Base-by-base conservation (phyloP, 208 protist genomes). In the Strigomonas galati region DNA sequence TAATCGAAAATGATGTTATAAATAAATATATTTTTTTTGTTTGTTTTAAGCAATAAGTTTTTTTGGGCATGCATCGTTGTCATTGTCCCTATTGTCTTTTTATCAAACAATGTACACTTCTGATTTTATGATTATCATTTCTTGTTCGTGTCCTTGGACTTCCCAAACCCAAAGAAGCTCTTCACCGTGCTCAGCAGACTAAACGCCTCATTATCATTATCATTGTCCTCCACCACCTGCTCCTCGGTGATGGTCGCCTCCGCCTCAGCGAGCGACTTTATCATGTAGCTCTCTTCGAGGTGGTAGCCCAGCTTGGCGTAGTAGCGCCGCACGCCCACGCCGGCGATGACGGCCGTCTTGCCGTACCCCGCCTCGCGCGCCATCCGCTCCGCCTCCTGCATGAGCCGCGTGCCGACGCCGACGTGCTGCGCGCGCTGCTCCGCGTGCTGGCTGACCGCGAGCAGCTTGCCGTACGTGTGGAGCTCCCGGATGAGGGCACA, bases 271-370 rank as follows among this genome's bases (percentile, higher is more conserved):
- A 95, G 65, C 5, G 61, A 43, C 71, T 95, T 95, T 51, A 95
- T 70, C 90, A 95, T 95, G 72, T 96, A 93, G 44, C 85, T 93
- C 31, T 93, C 87, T 65, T 92, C 71, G 9, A 91, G 70, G 7
- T 74, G 46, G 65, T 99, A 99, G 44, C 98, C 98, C 0, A 99
- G 84, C 69, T 98, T 98, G 32, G 89, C 86, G 80, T 99, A 99
- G 89, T 99, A 99, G 49, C 98, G 82, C 7, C 98, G 84, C 19
- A 98, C 99, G 24, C 98, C 98, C 24, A 99, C 97, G 54, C 98
- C 98, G 24, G 86, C 78, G 76, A 99, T 99, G 19, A 99, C 98
- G 21, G 97, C 97, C 4, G 98, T 76, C 32, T 93, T 97, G 5
- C 19, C 37, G 46, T 89, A 97, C 17, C 96, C 93, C 48, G 94